Base-by-base conservation (phyloP, 1,284 basidiomycete species). In the Irpex lacteus region DNA sequence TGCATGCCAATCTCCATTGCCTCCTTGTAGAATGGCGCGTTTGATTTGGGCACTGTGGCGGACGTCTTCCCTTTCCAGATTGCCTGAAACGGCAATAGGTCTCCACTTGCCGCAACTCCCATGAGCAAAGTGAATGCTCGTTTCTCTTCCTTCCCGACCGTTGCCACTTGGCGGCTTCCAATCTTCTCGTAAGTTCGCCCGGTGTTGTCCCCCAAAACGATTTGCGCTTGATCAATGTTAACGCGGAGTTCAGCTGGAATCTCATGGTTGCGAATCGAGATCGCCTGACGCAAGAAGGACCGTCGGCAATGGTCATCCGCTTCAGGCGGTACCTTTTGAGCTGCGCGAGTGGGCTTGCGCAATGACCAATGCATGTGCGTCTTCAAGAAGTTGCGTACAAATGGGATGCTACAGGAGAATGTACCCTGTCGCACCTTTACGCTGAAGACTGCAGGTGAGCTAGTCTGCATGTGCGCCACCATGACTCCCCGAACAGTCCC, bases 221-320 rank as follows among this genome's bases (percentile, higher is more conserved):
- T 55, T 49, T 76, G 67, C 3, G 77, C 79, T 64, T 82, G 80
- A 64, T 82, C 78, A 0, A 73, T 73, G 62, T 81, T 81, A 47
- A 79, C 72, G n/a, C 61, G 66, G 5, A 79, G 69, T 4, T 19
- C 44, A 3, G 21, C 21, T 2, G 21, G 21, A 21, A 21, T 21
- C n/a, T n/a, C n/a, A n/a, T n/a, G n/a, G n/a, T n/a, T n/a, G n/a
- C n/a, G n/a, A n/a, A n/a, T n/a, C n/a, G n/a, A n/a, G n/a, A n/a
- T n/a, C n/a, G n/a, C n/a, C n/a, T n/a, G n/a, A n/a, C n/a, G n/a
- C n/a, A n/a, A n/a, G n/a, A n/a, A n/a, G n/a, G n/a, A n/a, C n/a
- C n/a, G n/a, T n/a, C n/a, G n/a, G n/a, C n/a, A n/a, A n/a, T n/a
- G n/a, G n/a, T n/a, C n/a, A n/a, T n/a, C n/a, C n/a, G n/a, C n/a